phyloP scores from a whole-genome alignment of 345 rosid species.

The Physaria fendleri region DNA sequence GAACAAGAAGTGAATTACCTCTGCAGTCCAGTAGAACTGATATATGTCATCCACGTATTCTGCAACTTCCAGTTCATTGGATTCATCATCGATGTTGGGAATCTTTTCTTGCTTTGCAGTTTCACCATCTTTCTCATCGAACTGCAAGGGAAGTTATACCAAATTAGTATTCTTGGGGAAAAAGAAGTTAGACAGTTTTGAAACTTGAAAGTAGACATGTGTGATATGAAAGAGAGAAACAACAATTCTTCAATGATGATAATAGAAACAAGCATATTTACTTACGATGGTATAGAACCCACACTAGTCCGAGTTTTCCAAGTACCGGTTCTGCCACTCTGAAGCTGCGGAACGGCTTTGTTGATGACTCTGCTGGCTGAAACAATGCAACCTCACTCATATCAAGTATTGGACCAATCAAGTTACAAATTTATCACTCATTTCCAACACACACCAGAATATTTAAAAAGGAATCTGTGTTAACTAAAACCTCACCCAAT shows the following conservation, averaged over 20 bases:
- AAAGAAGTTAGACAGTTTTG: slow-evolving; percentile 1
- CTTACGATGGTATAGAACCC: slow-evolving; percentile 42
- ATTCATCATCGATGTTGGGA: slow-evolving; percentile 65
- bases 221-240: not conserved
- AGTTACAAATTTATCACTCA: slow-evolving; percentile 7
- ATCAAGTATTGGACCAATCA: slow-evolving; percentile 2
- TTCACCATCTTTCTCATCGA: slow-evolving; percentile 44
- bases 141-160: slow-evolving; percentile 40
- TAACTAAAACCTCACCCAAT: slow-evolving; percentile 19
- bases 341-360: slow-evolving; percentile 31
- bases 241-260: not conserved
- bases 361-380: slow-evolving; percentile 46
- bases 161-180: slow-evolving; percentile 3
- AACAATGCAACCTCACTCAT: slow-evolving; percentile 17
- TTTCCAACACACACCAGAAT: slow-evolving; percentile 3
- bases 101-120: slow-evolving; percentile 37
- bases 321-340: slow-evolving; percentile 33
- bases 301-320: slow-evolving; percentile 42
- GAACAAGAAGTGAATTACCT: slow-evolving; percentile 43
- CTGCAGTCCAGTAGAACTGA: slow-evolving; percentile 77
- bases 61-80: slow-evolving; percentile 88
- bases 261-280: slow-evolving; percentile 15
- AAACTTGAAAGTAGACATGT: not conserved
- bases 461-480: not conserved
- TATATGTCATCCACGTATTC: slow-evolving; percentile 93